phyloP scores from a whole-genome alignment of 148 eudicot genomes.

The Spergularia marina region DNA sequence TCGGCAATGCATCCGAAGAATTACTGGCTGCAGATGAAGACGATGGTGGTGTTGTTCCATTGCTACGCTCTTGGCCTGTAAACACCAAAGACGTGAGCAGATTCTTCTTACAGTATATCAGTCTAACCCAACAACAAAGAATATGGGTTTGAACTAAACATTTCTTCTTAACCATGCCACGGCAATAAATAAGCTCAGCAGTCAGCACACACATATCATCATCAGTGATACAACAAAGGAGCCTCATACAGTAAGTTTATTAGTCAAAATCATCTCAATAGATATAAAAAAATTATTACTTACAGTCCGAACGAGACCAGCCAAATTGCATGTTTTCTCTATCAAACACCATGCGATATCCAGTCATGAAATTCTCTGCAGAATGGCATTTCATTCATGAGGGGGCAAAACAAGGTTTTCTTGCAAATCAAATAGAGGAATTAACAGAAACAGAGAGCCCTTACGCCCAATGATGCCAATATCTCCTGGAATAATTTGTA shows the following conservation, averaged over 20 bases:
- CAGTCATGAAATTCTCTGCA: conserved; percentile 93
- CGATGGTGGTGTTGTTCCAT: conserved; percentile 34
- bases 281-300: conserved; percentile 30
- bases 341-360: conserved; percentile 90
- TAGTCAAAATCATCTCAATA: background rate
- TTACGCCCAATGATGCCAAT: conserved; percentile 84
- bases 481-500: conserved; percentile 49
- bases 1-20: conserved; percentile 57
- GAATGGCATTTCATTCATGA: background rate
- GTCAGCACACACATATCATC: background rate
- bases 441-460: background rate
- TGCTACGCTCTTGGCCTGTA: conserved; percentile 59
- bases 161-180: background rate
- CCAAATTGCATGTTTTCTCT: conserved; percentile 81
- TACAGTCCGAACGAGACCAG: conserved; percentile 89
- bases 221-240: background rate
- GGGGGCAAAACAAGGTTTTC: background rate
- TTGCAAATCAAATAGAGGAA: background rate
- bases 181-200: background rate
- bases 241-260: background rate
- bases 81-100: background rate
- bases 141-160: background rate
- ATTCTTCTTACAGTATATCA: background rate
- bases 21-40: conserved; percentile 35
- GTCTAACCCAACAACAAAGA: background rate